Base-by-base conservation (phyloP, 1,139 yeast genomes). In the Debaryomyces udenii region DNA sequence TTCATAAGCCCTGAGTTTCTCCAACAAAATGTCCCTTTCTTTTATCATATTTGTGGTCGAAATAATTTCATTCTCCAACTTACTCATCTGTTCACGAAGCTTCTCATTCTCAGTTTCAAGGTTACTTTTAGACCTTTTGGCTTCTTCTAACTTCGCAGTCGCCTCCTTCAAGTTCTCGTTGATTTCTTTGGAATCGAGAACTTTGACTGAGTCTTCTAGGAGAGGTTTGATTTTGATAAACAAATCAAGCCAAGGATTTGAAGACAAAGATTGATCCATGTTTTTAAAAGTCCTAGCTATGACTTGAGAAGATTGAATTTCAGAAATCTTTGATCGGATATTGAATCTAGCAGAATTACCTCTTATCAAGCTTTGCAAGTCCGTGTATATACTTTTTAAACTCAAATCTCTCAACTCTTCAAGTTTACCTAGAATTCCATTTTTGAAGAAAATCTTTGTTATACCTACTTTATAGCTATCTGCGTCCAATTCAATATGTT, bases 371-470 rank as follows among this genome's bases (percentile, higher is more conserved):
- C 91, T 70, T 57, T 89, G 96, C 43, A 94, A 75, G 9, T 65
- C 67, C 0, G 85, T 76, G 32, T 88, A 67, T 1, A 85, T 71
- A 2, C 63, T 53, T 39, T 80, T 75, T 34, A 93, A 68, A 45
- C 80, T 75, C 26, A 73, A 66, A 49, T 90, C 97, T 47, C 96
- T 81, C 41, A 78, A 70, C 49, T 82, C 83, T 62, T 94, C 99
- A 24, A 94, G 70, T 42, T 81, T 80, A 1, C 97, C 99, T 40
- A 94, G 70, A 49, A 93, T 90, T 41, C 99, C 99, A 54, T 96
- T 94, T 51, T 94, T 83, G 74, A 93, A 90, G 59, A 94, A 94
- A 22, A 94, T 74, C 63, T 94, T 94, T 2, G 96, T 86, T 16
- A 83, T 69, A 48, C 95, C 95, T 37, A 94, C 79, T 54, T 87